phyloP scores from a whole-genome alignment of 2,329 filamentous ascomycete species.

The Fusarium sambucinum region DNA sequence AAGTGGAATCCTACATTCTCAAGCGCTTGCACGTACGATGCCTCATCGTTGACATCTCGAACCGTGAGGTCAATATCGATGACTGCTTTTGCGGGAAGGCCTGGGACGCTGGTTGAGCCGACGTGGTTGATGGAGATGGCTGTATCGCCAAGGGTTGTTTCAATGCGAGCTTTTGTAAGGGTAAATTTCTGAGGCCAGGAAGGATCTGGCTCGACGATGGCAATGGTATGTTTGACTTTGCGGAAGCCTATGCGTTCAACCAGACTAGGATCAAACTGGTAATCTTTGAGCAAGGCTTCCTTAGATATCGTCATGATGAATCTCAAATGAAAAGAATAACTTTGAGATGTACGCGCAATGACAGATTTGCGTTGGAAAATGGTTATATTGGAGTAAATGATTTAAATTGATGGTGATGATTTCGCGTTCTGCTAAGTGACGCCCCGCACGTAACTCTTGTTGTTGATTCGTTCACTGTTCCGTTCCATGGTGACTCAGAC shows the following conservation, averaged over 20 bases:
- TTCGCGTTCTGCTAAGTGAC: neutral
- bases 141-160: slow-evolving; percentile 52
- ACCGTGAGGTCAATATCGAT: slow-evolving; percentile 66
- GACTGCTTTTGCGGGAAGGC: slow-evolving; percentile 63
- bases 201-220: slow-evolving; percentile 54
- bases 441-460: neutral
- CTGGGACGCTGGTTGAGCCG: slow-evolving; percentile 64
- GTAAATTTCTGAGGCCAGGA: slow-evolving; percentile 54
- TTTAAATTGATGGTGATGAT: neutral
- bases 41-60: slow-evolving; percentile 55
- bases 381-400: too few relatives aligned
- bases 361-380: fast-evolving
- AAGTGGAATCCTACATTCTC: slow-evolving; percentile 61
- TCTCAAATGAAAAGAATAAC: fast-evolving
- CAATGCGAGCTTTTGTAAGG: slow-evolving; percentile 51
- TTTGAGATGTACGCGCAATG: neutral
- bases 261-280: slow-evolving; percentile 35
- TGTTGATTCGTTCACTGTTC: neutral
- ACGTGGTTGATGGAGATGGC: slow-evolving; percentile 58
- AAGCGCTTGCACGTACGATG: slow-evolving; percentile 57
- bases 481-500: neutral
- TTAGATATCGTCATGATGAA: slow-evolving; percentile 37
- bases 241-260: slow-evolving; percentile 48
- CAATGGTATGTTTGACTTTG: slow-evolving; percentile 39
- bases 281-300: slow-evolving; percentile 48